Percentiles rank a stretch among this genome's conserved stretches.
Evolutionary conservation across 306 rosid genomes (phyloP).

Genomic region (Dryas drummondii): DNA sequence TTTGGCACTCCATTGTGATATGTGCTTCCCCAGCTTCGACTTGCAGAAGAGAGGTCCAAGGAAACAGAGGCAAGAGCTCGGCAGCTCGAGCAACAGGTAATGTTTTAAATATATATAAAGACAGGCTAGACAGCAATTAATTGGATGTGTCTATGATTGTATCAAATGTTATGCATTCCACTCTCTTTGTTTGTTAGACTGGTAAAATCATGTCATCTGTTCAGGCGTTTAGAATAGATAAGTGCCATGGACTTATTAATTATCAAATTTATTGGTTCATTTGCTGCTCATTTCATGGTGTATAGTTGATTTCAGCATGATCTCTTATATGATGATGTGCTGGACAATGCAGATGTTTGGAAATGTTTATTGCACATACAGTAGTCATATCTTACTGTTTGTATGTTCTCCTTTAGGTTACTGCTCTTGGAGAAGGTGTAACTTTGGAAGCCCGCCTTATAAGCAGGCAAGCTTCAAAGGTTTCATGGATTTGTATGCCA

Average conservation of each 20-base stretch:
- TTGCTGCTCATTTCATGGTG: not conserved
- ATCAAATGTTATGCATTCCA: not conserved
- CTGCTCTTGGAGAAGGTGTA: conserved; percentile 82
- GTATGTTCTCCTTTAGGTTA: conserved; percentile 45
- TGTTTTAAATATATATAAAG: conserved; percentile 2
- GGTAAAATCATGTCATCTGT: not conserved
- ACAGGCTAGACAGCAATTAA: not conserved
- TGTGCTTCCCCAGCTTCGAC: conserved; percentile 83
- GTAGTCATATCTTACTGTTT: not conserved
- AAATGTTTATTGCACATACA: not conserved
- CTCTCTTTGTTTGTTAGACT: not conserved
- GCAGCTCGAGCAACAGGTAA: conserved; percentile 95
- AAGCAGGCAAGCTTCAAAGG: conserved; percentile 66
- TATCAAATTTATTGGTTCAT: not conserved
- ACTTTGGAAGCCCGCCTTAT: conserved; percentile 83
- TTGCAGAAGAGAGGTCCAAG: conserved; percentile 84
- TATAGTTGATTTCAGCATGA: not conserved
- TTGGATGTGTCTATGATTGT: not conserved
- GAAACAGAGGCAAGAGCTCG: conserved; percentile 87
- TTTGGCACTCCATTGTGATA: conserved; percentile 40
- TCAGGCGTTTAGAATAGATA: not conserved
- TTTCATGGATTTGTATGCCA: not conserved
- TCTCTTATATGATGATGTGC: not conserved
- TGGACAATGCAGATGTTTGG: not conserved
- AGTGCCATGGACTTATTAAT: not conserved